A percentile compares a stretch with the other conserved stretches of the same genome.
These are phyloP conservation scores for Tolypocladium cylindrosporum DNA, from an alignment of 2,329 filamentous ascomycete genomes.

Conservation along the genomic window DNA sequence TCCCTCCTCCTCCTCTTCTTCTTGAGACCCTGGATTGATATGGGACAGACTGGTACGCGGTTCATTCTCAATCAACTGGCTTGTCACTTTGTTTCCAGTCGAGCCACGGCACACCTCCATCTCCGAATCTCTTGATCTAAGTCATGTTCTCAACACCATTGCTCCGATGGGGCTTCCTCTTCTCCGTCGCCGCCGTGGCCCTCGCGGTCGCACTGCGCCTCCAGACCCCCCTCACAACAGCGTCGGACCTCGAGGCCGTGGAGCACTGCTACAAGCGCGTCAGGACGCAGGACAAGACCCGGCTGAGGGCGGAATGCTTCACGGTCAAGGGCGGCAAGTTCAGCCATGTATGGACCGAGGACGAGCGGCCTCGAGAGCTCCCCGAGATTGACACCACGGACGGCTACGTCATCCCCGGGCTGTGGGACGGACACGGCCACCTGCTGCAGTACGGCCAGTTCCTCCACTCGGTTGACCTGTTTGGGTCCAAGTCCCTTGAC, in stretches of 20 bases:
- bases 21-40: neutral
- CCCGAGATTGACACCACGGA: slow-evolving; percentile 9
- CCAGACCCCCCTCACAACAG: neutral
- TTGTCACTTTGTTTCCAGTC: neutral
- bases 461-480: slow-evolving; percentile 54
- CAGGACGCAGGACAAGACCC: slow-evolving; percentile 23
- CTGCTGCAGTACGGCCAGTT: slow-evolving; percentile 58
- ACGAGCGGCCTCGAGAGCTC: slow-evolving; percentile 11
- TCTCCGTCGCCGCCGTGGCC: slow-evolving; percentile 19
- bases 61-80: neutral
- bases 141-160: slow-evolving; percentile 4
- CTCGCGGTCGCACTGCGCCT: slow-evolving; percentile 19
- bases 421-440: slow-evolving; percentile 65
- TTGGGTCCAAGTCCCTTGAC: slow-evolving; percentile 43
- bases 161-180: slow-evolving; percentile 18
- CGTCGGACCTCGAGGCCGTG: slow-evolving; percentile 1
- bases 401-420: slow-evolving; percentile 53
- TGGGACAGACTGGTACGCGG: neutral
- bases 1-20: neutral
- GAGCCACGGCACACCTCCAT: neutral
- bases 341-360: slow-evolving; percentile 32
- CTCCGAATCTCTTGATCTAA: neutral
- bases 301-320: slow-evolving; percentile 42
- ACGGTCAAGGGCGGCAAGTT: slow-evolving; percentile 42
- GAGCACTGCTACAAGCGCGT: slow-evolving; percentile 31